These are phyloP conservation scores for Ophiosphaerella herpotricha DNA, from an alignment of 2,329 filamentous ascomycete species.

Conservation along the genomic window DNA sequence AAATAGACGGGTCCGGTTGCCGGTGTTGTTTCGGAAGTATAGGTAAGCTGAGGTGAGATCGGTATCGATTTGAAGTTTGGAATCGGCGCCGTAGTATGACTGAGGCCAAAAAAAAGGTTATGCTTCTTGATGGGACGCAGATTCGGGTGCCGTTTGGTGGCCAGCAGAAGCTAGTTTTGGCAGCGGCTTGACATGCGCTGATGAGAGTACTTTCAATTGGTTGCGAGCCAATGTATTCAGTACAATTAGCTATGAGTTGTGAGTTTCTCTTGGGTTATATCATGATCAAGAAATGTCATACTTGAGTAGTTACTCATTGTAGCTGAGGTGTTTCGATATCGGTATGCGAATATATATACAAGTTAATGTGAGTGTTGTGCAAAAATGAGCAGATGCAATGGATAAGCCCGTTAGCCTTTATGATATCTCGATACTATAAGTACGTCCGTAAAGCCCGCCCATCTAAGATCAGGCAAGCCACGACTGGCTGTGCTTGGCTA, in stretches of 20 bases:
- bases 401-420: no score
- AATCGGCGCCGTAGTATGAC: constrained; percentile 11
- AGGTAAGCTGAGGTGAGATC: not conserved
- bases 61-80: constrained; percentile 9
- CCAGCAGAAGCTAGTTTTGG: constrained; percentile 21
- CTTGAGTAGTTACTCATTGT: constrained; percentile 1
- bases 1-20: constrained; percentile 5
- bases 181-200: constrained; percentile 14
- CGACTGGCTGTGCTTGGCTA: no score
- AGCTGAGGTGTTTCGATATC: not conserved
- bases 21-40: constrained; percentile 6
- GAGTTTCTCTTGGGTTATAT: not conserved
- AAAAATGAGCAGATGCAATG: no score
- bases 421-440: no score
- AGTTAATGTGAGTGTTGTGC: no score
- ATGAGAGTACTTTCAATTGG: constrained; percentile 5
- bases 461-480: no score
- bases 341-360: not conserved
- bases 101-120: constrained; percentile 19
- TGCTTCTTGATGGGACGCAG: constrained; percentile 5
- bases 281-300: not conserved
- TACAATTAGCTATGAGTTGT: constrained; percentile 10
- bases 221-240: not conserved
- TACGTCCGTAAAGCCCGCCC: no score
- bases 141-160: constrained; percentile 23